Evolutionary conservation across 2,329 filamentous ascomycete species (phyloP).

Genomic region (Pseudogymnoascus destructans): DNA sequence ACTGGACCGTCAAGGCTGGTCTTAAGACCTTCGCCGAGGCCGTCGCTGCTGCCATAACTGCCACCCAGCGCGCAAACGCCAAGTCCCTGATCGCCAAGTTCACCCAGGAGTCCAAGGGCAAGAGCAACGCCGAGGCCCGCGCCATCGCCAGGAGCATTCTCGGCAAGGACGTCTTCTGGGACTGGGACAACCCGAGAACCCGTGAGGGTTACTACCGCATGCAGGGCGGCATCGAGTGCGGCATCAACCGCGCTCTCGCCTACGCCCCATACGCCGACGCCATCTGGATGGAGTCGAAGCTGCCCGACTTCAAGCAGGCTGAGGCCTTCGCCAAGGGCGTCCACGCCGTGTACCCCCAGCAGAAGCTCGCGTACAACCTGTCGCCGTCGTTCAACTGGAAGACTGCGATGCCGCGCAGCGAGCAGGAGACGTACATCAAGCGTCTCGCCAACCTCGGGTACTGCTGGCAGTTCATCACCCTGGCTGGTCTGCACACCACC

Average conservation of each 20-base stretch:
- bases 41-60: constrained; percentile 68
- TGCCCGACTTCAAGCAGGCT: constrained; percentile 83
- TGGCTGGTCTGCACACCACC: constrained; percentile 90
- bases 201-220: constrained; percentile 93
- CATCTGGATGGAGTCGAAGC: constrained; percentile 99
- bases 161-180: constrained; percentile 73
- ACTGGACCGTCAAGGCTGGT: constrained; percentile 65
- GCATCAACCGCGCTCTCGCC: constrained; percentile 77
- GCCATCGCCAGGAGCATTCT: constrained; percentile 65
- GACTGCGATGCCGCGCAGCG: constrained; percentile 75
- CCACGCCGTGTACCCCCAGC: constrained; percentile 86
- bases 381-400: constrained; percentile 99
- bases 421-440: constrained; percentile 95
- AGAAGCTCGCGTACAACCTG: constrained; percentile 98
- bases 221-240: constrained; percentile 80
- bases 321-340: constrained; percentile 88
- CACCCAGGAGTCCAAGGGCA: constrained; percentile 56
- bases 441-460: constrained; percentile 80
- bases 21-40: constrained; percentile 87
- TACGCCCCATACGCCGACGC: constrained; percentile 90
- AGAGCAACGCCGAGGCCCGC: constrained; percentile 71
- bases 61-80: constrained; percentile 55
- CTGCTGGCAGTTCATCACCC: constrained; percentile 99
- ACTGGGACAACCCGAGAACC: constrained; percentile 91
- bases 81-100: constrained; percentile 54